Evolutionary conservation across 225 moss, liverwort and hornwort genomes (phyloP), one percentile per base, ranked within the genome.

Genomic region (Straminergon stramineum): DNA sequence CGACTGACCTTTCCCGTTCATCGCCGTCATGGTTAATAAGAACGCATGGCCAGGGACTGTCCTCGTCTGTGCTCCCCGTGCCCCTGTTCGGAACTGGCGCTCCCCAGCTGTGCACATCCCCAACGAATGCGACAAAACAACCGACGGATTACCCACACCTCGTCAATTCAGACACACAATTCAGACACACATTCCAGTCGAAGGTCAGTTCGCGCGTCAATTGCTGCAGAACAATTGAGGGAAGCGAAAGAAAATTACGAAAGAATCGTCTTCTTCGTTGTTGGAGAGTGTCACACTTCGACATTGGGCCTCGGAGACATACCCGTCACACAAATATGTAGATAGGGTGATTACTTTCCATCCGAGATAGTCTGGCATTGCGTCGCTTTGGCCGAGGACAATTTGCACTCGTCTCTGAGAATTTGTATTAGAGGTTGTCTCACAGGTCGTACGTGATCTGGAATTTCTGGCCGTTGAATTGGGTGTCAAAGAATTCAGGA

Each of bases 11-110:
- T 48, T 51, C 18, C 52, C 45, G 45, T 45, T 45, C 74, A 48
- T 74, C 45, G 52, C 76, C 76, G 32, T 55, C 77, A 20, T 53
- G 81, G 58, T 87, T 53, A 32, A 26, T 53, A 32, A 26, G 86
- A 87, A 89, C 52, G 85, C 87, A 27, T 85, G 92, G 91, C 87
- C 87, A 82, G 56, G 78, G 75, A 78, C 39, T 57, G 77, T 60
- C 77, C 82, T 78, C 39, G 69, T 85, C 81, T 43, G 56, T 84
- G 62, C 75, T 81, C 75, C 81, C 84, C 87, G 75, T 68, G 37
- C 57, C 79, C 84, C 24, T 51, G 64, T 75, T 61, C 55, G 13
- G 65, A 76, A 89, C 24, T 69, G 56, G 81, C 27, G 48, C 85
- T 75, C 57, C 48, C 48, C n/a, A 84, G 15, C 60, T 52, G 79